Percentiles rank a stretch among this genome's conserved stretches.
Evolutionary conservation across 352 stramenopile species (phyloP).

Genomic region (Phytophthora gonapodyides): DNA sequence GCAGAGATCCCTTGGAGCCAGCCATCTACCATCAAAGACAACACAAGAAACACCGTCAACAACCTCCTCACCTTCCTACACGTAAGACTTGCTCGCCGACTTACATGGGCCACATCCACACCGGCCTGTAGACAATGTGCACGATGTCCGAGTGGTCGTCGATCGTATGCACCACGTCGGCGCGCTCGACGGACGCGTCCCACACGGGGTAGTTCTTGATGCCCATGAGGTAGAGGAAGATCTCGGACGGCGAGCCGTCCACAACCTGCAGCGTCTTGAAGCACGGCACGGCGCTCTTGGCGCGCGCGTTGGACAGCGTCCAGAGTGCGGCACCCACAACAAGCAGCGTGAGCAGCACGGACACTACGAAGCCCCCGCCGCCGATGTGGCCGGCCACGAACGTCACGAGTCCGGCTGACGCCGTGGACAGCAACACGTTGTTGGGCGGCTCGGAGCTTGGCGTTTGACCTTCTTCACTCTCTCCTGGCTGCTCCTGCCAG

Average conservation of each 20-base stretch:
- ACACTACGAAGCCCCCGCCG: conserved; percentile 54
- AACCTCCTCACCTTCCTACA: background rate
- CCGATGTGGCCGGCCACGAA: conserved; percentile 73
- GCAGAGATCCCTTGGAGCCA: conserved; percentile 68
- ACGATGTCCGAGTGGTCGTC: conserved; percentile 83
- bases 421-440: conserved; percentile 57
- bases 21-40: conserved; percentile 45
- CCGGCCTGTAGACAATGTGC: conserved; percentile 70
- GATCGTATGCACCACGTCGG: conserved; percentile 74
- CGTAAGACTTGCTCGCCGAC: conserved; percentile 8
- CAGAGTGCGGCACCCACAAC: conserved; percentile 55
- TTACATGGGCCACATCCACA: conserved; percentile 84
- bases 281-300: conserved; percentile 50
- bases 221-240: conserved; percentile 81
- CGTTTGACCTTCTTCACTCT: background rate
- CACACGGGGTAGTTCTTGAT: conserved; percentile 72
- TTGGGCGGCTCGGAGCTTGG: conserved; percentile 54
- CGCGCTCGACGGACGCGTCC: conserved; percentile 67
- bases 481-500: conserved; percentile 54
- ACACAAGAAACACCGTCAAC: background rate
- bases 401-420: conserved; percentile 55
- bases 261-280: conserved; percentile 77
- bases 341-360: conserved; percentile 51
- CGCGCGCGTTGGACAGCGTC: conserved; percentile 53
- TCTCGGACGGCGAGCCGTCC: conserved; percentile 63